Conservation (phyloP, 2,329 filamentous ascomycete species). For the Colletotrichum orbiculare region DNA sequence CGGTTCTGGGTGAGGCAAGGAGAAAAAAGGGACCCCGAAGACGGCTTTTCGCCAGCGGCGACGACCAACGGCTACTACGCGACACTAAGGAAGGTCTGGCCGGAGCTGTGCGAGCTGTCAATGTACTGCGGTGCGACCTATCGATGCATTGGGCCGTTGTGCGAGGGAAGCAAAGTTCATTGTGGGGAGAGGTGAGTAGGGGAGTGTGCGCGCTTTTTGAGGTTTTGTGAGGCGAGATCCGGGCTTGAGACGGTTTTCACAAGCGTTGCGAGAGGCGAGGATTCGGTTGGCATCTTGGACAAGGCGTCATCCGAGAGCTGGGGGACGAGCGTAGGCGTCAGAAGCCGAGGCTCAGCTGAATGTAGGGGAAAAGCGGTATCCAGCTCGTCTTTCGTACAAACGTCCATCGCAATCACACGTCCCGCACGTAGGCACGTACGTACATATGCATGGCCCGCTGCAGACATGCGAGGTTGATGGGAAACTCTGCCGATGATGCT, state of each 20-base stretch:
- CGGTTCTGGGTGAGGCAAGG: neutral
- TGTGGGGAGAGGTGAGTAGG: neutral
- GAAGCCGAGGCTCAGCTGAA: neutral
- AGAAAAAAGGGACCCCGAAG: neutral
- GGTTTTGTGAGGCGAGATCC: constrained; percentile 8
- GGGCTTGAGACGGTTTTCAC: constrained; percentile 3
- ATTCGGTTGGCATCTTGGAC: neutral
- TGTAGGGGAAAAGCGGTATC: constrained; percentile 8
- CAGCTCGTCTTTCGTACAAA: constrained; percentile 5
- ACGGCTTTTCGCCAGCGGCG: neutral
- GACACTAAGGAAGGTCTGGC: constrained; percentile 9
- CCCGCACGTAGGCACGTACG: no score
- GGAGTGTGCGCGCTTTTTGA: neutral
- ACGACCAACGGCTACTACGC: constrained; percentile 1
- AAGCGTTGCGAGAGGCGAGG: constrained; percentile 8
- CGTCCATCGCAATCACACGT: neutral
- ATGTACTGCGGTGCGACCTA: constrained; percentile 16
- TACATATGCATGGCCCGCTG: neutral
- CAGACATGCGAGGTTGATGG: constrained; percentile 1
- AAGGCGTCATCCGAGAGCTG: neutral
- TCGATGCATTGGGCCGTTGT: constrained; percentile 6
- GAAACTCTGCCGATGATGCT: constrained; percentile 20
- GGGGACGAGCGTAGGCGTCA: neutral
- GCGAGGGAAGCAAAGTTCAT: no score
- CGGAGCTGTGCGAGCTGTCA: constrained; percentile 29